Evolutionary conservation across 805 yeast genomes (phyloP), one percentile per base, ranked within the genome.

Genomic region (Candida awuae): DNA sequence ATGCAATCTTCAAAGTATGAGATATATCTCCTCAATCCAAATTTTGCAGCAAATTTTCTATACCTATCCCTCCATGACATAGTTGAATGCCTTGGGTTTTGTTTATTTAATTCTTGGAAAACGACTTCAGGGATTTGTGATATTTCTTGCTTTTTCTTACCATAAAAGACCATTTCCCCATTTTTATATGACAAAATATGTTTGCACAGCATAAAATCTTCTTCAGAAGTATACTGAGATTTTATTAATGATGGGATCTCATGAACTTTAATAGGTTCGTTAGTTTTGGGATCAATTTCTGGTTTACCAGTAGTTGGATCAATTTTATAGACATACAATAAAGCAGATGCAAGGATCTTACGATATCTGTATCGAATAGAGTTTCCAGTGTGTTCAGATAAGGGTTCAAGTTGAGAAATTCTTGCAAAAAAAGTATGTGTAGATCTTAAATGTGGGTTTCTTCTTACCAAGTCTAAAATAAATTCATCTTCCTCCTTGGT

Each of bases 21-120:
- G 30, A 76, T 63, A 51, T 75, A 82, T 30, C 66, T 65, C 45
- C 71, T 73, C 40, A 81, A 65, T 22, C 87, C 87, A 51, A 69
- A 77, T n/a, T 66, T 65, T 4, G 72, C 56, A 9, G 80, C 75
- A 58, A 80, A 81, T 58, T 81, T 83, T 47, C 90, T 64, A 55
- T 73, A 83, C 46, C 92, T 68, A 54, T 83, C 92, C 56, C 92
- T 75, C 88, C 90, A 84, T n/a, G 88, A 78, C 51, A 73, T 71
- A 34, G 68, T 68, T 4, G 83, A 64, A 56, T 84, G 92, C 27
- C 68, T 61, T 9, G 80, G 72, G 39, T 62, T 54, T 28, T 51
- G 53, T 25, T 60, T 54, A 32, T 65, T 61, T 42, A 71, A 54
- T 17, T 55, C 54, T 14, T 60, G 62, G 49, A 68, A 70, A 15